Percentiles rank a stretch among this genome's conserved stretches.
Conservation (phyloP, 352 stramenopile genomes). For the Hyaloperonospora arabidopsidis region DNA sequence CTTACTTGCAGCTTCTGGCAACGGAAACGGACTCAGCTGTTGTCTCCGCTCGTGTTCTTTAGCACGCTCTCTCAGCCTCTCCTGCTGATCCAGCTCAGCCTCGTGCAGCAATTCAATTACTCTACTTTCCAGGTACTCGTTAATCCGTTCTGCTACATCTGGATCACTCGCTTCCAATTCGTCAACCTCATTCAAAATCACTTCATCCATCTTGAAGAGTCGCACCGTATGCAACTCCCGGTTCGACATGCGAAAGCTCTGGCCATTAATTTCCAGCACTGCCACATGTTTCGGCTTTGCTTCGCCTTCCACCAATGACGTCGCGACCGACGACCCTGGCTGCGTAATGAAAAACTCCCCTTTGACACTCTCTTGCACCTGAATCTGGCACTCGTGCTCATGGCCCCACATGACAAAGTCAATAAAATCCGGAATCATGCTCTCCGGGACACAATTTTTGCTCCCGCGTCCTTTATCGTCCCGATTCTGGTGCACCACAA, state of each 20-base stretch:
- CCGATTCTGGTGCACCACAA: conserved; percentile 98
- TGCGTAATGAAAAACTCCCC: conserved; percentile 96
- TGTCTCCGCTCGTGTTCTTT: conserved; percentile 24
- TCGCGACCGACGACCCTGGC: conserved; percentile 94
- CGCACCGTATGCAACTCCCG: conserved; percentile 86
- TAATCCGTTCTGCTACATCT: conserved; percentile 64
- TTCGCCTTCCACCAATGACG: conserved; percentile 88
- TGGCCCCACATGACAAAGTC: conserved; percentile 96
- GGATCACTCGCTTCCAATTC: conserved; percentile 89
- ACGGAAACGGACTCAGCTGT: conserved; percentile 28
- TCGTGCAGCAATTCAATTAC: conserved; percentile 67
- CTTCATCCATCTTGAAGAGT: conserved; percentile 89
- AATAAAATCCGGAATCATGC: conserved; percentile 98
- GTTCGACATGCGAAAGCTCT: conserved; percentile 86
- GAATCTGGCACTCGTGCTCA: conserved; percentile 97
- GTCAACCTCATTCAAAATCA: conserved; percentile 82
- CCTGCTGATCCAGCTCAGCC: conserved; percentile 37
- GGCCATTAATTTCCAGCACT: conserved; percentile 82
- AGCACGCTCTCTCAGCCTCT: conserved; percentile 12
- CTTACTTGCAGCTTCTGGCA: conserved; percentile 10
- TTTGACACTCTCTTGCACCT: conserved; percentile 89
- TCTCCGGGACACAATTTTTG: conserved; percentile 97
- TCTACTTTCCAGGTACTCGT: conserved; percentile 49
- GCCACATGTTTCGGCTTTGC: conserved; percentile 79
- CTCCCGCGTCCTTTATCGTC: conserved; percentile 85